Evolutionary conservation across 2,329 filamentous ascomycete genomes (phyloP), one percentile per base, ranked within the genome.

Genomic region (Exophiala alcalophila): DNA sequence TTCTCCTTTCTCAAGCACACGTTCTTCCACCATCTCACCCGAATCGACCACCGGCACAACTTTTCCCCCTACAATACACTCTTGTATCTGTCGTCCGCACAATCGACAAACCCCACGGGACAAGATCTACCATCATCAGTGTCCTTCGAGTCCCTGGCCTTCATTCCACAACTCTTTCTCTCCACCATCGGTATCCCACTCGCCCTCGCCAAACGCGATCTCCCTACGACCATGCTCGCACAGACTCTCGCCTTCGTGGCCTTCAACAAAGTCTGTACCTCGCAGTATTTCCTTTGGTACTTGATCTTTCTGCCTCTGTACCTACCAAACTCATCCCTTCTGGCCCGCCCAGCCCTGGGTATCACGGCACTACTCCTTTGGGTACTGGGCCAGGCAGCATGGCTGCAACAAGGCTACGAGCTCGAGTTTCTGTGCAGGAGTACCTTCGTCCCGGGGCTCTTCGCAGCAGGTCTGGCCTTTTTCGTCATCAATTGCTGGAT

Each of bases 261-360:
- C 0, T 97, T 97, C 57, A 98, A 98, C 70, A 98, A 98, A 70
- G 92, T 98, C 50, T 97, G 91, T 74, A 98, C 92, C 3, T 95
- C 89, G 59, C 91, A 97, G 88, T 98, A 98, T 64, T 98, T 98
- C 65, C 77, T 98, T 35, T 98, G 92, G 92, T 97, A 98, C 66
- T 82, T 96, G 66, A 80, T 96, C 53, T 86, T 98, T 56, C 72
- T 97, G 2, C 92, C 92, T 0, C 82, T 96, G 35, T 94, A 96
- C 62, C 81, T 98, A 0, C 89, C 91, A 0, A 69, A 69, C 25
- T 96, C 90, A 0, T 74, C 96, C 10, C 34, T 57, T 9, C 67
- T 94, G 1, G 66, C 63, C 4, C 72, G 67, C 2, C 78, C 78
- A 0, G 58, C 59, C 4, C 65, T 84, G 3, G 92, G 92, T 1